A percentile compares a stretch with the other conserved stretches of the same genome.
Conservation (phyloP, 768 basidiomycete species). For the Podaxis sp. region DNA sequence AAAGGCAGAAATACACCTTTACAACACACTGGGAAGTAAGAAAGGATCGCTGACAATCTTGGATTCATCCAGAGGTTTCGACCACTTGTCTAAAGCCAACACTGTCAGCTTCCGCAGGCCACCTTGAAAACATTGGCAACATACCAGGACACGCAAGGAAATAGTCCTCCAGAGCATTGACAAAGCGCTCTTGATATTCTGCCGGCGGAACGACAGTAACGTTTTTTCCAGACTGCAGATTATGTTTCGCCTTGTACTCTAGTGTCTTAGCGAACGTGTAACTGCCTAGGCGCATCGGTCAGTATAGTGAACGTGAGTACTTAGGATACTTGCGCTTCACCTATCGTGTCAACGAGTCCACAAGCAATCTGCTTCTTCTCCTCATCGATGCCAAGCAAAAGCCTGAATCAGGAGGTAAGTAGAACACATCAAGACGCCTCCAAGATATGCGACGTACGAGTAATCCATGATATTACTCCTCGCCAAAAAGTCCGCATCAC, state of each 20-base stretch:
- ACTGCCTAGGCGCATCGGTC: conserved; percentile 46
- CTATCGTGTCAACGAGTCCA: conserved; percentile 84
- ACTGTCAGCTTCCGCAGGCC: not conserved
- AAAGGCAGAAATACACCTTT: conserved; percentile 9
- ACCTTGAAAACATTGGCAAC: conserved; percentile 7
- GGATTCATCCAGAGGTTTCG: conserved; percentile 40
- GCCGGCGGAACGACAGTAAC: conserved; percentile 79
- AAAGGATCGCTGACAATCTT: conserved; percentile 37
- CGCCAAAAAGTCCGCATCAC: conserved; percentile 73
- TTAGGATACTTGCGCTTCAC: conserved; percentile 27
- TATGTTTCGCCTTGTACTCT: conserved; percentile 84
- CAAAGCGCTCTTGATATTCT: conserved; percentile 79
- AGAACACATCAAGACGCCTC: not conserved
- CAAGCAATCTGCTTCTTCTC: conserved; percentile 67
- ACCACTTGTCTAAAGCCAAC: conserved; percentile 44
- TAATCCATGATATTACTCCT: conserved; percentile 87
- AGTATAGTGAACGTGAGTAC: not conserved
- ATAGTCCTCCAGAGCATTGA: conserved; percentile 69
- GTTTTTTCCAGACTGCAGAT: conserved; percentile 64
- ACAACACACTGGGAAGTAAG: conserved; percentile 45
- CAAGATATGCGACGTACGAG: conserved; percentile 49
- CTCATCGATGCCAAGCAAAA: conserved; percentile 73
- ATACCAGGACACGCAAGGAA: conserved; percentile 76
- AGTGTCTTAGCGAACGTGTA: conserved; percentile 86
- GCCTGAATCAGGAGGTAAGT: conserved; percentile 31